These are phyloP conservation scores for Rutidosis leptorrhynchoides DNA, from an alignment of 129 eudicot genomes.

Conservation along the genomic window DNA sequence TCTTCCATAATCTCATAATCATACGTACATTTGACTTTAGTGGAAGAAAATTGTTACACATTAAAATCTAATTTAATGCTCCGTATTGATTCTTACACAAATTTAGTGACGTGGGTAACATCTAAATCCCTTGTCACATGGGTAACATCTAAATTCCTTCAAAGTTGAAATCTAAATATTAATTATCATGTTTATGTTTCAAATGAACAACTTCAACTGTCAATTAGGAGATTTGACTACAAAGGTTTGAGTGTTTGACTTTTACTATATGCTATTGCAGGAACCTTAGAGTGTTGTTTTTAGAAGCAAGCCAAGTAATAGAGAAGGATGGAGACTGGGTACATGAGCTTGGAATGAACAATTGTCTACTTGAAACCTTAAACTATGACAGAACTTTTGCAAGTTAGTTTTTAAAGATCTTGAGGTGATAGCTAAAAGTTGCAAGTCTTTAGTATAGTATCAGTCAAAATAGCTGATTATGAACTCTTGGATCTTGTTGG, in stretches of 20 bases:
- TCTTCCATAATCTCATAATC: constrained; percentile 12
- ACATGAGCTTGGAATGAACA: constrained; percentile 70
- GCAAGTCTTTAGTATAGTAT: constrained; percentile 51
- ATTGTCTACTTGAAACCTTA: constrained; percentile 57
- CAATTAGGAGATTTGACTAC: constrained; percentile 2
- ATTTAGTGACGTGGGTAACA: constrained; percentile 2
- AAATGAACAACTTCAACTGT: constrained; percentile 3
- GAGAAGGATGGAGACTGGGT: constrained; percentile 76
- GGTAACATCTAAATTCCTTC: too few relatives aligned
- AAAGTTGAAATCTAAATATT: neutral
- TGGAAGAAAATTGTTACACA: neutral
- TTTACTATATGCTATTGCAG: constrained; percentile 32
- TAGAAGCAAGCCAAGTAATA: constrained; percentile 64
- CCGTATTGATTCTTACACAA: neutral
- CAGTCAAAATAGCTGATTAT: constrained; percentile 65
- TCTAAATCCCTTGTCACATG: constrained; percentile 13
- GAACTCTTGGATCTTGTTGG: constrained; percentile 56
- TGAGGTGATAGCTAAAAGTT: constrained; percentile 59
- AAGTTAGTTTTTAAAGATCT: constrained; percentile 50
- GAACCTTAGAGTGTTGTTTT: constrained; percentile 53
- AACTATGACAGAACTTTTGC: constrained; percentile 66
- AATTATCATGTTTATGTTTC: neutral
- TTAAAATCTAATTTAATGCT: neutral
- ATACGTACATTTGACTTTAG: constrained; percentile 19
- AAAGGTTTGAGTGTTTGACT: constrained; percentile 11